phyloP scores from a whole-genome alignment of 2,329 filamentous ascomycete genomes.

The Xylaria multiplex region DNA sequence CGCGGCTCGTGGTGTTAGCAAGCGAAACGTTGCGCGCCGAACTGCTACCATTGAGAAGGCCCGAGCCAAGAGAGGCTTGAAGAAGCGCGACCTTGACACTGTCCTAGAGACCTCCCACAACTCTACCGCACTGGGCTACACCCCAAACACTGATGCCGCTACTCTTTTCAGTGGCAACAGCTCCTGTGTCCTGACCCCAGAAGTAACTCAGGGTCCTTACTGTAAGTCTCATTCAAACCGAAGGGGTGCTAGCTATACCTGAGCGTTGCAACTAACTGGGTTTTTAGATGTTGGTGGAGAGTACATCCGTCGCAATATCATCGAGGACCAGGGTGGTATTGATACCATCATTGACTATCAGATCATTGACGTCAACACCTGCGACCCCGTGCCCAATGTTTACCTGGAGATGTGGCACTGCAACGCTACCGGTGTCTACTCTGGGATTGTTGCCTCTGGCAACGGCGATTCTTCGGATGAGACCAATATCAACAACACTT shows the following conservation, averaged over 20 bases:
- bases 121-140: conserved; percentile 50
- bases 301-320: conserved; percentile 27
- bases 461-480: conserved; percentile 16
- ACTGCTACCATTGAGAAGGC: conserved; percentile 54
- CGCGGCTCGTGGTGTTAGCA: conserved; percentile 57
- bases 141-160: conserved; percentile 47
- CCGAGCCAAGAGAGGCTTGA: conserved; percentile 50
- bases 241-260: background rate
- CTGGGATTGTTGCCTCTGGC: conserved; percentile 5
- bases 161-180: conserved; percentile 56
- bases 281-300: conserved; percentile 22
- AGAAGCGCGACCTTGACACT: conserved; percentile 49
- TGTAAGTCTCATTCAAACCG: conserved; percentile 46
- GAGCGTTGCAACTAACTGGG: conserved; percentile 9
- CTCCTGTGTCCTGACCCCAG: conserved; percentile 62
- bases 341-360: conserved; percentile 26
- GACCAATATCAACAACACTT: conserved; percentile 24
- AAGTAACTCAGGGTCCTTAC: conserved; percentile 65
- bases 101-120: conserved; percentile 53
- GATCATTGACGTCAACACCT: conserved; percentile 29
- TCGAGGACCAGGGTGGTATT: conserved; percentile 19
- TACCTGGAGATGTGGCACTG: conserved; percentile 28
- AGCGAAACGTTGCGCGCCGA: conserved; percentile 58
- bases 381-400: conserved; percentile 19
- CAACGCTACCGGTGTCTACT: conserved; percentile 31